Conservation (phyloP, 1,284 basidiomycete species). For the Ustilago sp. region DNA sequence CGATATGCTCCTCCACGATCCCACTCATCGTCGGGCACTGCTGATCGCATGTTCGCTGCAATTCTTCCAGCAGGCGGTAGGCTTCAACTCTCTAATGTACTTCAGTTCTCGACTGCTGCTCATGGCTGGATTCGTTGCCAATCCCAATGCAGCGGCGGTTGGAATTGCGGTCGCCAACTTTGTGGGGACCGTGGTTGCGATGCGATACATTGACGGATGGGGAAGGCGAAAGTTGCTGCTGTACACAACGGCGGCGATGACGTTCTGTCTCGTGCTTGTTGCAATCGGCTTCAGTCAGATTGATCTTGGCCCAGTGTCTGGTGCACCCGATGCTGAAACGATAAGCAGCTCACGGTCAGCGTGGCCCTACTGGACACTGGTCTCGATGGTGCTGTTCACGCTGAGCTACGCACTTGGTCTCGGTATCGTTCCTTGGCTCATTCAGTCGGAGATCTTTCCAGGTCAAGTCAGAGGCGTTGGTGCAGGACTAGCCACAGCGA, state of each 20-base stretch:
- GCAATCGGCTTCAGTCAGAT: conserved; percentile 47
- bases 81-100: conserved; percentile 54
- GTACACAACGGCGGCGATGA: conserved; percentile 51
- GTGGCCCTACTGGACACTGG: conserved; percentile 52
- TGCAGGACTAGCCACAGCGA: conserved; percentile 53
- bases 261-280: conserved; percentile 47
- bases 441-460: conserved; percentile 59
- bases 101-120: conserved; percentile 50
- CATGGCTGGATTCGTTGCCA: conserved; percentile 59
- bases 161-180: conserved; percentile 61
- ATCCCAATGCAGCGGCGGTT: conserved; percentile 59
- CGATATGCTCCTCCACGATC: conserved; percentile 34
- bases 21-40: conserved; percentile 43
- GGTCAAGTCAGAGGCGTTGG: conserved; percentile 48
- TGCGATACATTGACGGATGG: conserved; percentile 55
- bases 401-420: conserved; percentile 60
- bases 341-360: conserved; percentile 7
- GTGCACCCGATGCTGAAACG: conserved; percentile 7
- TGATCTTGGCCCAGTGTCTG: conserved; percentile 24
- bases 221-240: conserved; percentile 58
- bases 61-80: conserved; percentile 50
- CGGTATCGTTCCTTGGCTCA: conserved; percentile 62
- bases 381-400: conserved; percentile 50
- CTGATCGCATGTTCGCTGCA: conserved; percentile 55
- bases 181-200: conserved; percentile 52